These are phyloP conservation scores for Noccaea caerulescens DNA, from an alignment of 345 rosid species.

Conservation along the genomic window DNA sequence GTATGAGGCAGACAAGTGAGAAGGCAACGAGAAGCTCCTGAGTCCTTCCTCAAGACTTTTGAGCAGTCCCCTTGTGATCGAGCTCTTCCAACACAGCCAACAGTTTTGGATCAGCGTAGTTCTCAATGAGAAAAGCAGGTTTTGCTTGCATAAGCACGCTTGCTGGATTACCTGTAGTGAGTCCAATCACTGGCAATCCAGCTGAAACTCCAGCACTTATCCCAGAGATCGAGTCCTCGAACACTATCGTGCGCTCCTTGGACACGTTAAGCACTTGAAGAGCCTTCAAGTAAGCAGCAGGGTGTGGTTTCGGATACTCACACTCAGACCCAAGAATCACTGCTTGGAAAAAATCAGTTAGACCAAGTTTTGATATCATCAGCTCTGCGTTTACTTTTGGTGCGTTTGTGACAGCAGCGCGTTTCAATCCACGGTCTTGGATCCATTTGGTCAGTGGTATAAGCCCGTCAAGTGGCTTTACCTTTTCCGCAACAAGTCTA, in stretches of 20 bases:
- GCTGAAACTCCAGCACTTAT: slow-evolving; percentile 98
- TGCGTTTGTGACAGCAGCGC: slow-evolving; percentile 97
- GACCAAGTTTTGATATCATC: slow-evolving; percentile 79
- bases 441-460: slow-evolving; percentile 79
- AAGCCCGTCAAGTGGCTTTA: slow-evolving; percentile 66
- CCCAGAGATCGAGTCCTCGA: slow-evolving; percentile 91
- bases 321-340: slow-evolving; percentile 80
- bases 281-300: slow-evolving; percentile 87
- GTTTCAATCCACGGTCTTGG: slow-evolving; percentile 81
- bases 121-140: slow-evolving; percentile 73
- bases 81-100: slow-evolving; percentile 81
- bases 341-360: slow-evolving; percentile 72
- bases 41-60: slow-evolving; percentile 7
- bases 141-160: slow-evolving; percentile 64
- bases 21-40: slow-evolving; percentile 4
- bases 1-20: slow-evolving; percentile 14
- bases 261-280: slow-evolving; percentile 75
- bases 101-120: slow-evolving; percentile 79
- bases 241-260: slow-evolving; percentile 77
- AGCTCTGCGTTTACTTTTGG: slow-evolving; percentile 88
- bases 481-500: slow-evolving; percentile 73
- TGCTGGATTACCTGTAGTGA: slow-evolving; percentile 80
- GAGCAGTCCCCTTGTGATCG: slow-evolving; percentile 49
- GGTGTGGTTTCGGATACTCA: slow-evolving; percentile 83
- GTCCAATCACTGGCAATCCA: slow-evolving; percentile 83